These are phyloP conservation scores for Calonectria leucothoes DNA, from an alignment of 2,329 filamentous ascomycete genomes.

Conservation along the genomic window DNA sequence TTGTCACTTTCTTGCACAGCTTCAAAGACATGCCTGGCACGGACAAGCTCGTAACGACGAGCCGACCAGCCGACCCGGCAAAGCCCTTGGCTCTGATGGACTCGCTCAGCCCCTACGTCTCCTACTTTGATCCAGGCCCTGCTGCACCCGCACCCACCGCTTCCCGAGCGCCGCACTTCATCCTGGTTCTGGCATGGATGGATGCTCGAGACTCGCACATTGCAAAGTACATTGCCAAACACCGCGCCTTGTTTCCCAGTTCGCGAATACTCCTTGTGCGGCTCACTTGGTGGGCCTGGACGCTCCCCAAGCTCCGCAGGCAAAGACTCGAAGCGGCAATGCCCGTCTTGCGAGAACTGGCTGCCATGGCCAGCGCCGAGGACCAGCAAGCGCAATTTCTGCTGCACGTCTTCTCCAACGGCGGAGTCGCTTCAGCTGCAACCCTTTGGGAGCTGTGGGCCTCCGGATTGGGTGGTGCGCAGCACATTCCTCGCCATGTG, in stretches of 20 bases:
- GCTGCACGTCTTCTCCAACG: constrained; percentile 65
- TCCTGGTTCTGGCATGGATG: constrained; percentile 64
- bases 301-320: constrained; percentile 46
- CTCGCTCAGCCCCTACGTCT: constrained; percentile 50
- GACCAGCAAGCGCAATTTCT: constrained; percentile 49
- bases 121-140: constrained; percentile 42
- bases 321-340: constrained; percentile 53
- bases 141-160: not conserved
- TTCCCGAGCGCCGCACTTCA: constrained; percentile 55
- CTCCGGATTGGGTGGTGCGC: constrained; percentile 26
- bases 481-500: constrained; percentile 54
- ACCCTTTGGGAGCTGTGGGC: constrained; percentile 43
- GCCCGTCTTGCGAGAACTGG: constrained; percentile 50
- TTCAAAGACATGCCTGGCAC: constrained; percentile 42
- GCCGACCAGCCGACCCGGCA: not conserved
- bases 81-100: constrained; percentile 50
- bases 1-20: not conserved
- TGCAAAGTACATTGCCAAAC: constrained; percentile 60
- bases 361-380: constrained; percentile 31
- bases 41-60: not conserved
- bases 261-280: constrained; percentile 60
- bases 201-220: constrained; percentile 62
- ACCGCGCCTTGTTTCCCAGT: constrained; percentile 57
- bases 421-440: constrained; percentile 57
- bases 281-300: constrained; percentile 51